Base-by-base conservation (phyloP, 192 early-diverging fungal species). In the Umbelopsis ramanniana region DNA sequence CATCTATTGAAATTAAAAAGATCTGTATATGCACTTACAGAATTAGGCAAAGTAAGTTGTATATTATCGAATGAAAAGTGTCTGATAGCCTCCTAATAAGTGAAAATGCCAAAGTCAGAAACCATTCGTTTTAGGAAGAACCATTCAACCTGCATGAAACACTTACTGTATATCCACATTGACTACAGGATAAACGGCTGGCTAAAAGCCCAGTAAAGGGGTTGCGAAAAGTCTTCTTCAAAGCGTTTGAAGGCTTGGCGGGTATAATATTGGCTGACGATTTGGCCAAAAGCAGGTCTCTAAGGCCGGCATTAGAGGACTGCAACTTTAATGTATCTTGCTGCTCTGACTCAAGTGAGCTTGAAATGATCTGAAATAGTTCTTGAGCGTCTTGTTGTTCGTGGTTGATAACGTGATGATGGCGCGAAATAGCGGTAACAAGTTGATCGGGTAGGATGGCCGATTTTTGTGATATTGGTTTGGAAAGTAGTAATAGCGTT, bases 341-440 rank as follows among this genome's bases (percentile, higher is more conserved):
- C 17, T 63, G 57, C 74, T 97, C 93, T 10, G 84, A 79, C 14
- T 88, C 87, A 6, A 95, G 72, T 24, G 88, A 85, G 29, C 87
- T 88, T 12, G 92, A 92, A 1, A 97, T 87, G 0, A 94, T 83
- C 72, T 94, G 91, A 67, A 95, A 91, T n/a, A 94, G 85, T 76
- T 97, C 95, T 76, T 97, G 94, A 9, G 95, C 95, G 73, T 97
- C 95, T 82, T 96, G 89, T 69, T 93, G 91, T 72, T 90, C 90
- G 60, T 86, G 87, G 66, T 89, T 89, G 68, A 89, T 85, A 45
- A 93, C 76, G 22, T 80, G 81, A 50, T 78, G 76, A n/a, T 85
- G 82, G 15, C 86, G 72, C 35, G 77, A 73, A 10, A 93, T 77
- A n/a, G 90, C 91, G 0, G 81, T 76, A 47, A 90, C 84, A n/a